Base-by-base conservation (phyloP, 1,139 yeast genomes). In the Sugiyamaella novakii region DNA sequence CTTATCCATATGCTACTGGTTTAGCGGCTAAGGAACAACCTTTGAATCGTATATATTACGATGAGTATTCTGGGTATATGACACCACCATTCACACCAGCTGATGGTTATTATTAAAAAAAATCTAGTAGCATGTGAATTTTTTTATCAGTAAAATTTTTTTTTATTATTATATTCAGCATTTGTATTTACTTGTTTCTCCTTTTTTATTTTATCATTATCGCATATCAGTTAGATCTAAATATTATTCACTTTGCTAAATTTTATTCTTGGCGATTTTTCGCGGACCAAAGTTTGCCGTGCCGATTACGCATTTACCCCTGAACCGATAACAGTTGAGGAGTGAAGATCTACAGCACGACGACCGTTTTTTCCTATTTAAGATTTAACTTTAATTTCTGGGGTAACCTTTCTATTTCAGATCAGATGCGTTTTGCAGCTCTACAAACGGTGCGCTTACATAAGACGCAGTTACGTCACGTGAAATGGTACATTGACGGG, bases 11-110 rank as follows among this genome's bases (percentile, higher is more conserved):
- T 17, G 21, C 34, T 29, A 39, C 35, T 19, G 35, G 29, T 19
- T n/a, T 39, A 21, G 36, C 34, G 4, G 19, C 27, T 5, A 39
- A 39, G 21, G 43, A 39, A n/a, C 25, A 27, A 11, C 10, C 10
- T 19, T 15, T 19, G 6, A 22, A 29, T 17, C 17, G 19, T 15
- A 19, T 21, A 11, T 36, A 36, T 18, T 36, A 36, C 22, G 36
- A 43, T 11, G 47, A 31, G 8, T 30, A 27, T 19, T 21, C 24
- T 24, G 48, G 38, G 8, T 55, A 55, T 40, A 51, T 55, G 53
- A 57, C 58, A 1, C 59, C 60, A 12, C 59, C 59, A 11, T 54
- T 55, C 40, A 55, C 58, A 3, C 60, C 60, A 19, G 52, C 36
- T 14, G 48, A 49, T 17, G 37, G 30, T 7, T 33, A 42, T 19